A percentile compares a stretch with the other conserved stretches of the same genome.
phyloP scores from a whole-genome alignment of 139 green algal species.

The Pleodorina starrii region DNA sequence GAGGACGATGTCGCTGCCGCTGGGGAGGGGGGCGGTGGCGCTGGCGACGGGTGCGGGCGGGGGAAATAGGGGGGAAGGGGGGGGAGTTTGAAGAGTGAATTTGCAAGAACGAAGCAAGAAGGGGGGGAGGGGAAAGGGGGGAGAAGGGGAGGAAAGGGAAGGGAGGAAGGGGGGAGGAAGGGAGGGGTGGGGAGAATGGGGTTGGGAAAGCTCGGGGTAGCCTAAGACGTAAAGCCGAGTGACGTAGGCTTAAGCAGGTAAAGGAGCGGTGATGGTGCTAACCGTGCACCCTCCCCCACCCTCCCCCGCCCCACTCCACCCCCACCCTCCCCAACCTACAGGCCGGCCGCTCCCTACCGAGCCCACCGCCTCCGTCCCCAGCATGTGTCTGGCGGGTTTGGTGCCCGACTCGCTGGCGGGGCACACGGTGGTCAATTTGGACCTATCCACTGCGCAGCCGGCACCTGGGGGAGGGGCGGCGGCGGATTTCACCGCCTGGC shows the following conservation, averaged over 20 bases:
- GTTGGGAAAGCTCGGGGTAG: too few species aligned
- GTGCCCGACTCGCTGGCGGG: slow-evolving; percentile 44
- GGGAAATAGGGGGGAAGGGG: not conserved
- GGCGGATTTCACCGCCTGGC: slow-evolving; percentile 88
- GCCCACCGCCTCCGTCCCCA: slow-evolving; percentile 60
- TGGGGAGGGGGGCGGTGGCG: slow-evolving; percentile 87
- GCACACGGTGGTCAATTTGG: slow-evolving; percentile 83
- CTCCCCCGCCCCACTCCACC: not conserved
- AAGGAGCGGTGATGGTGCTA: too few species aligned
- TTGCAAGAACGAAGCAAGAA: not conserved
- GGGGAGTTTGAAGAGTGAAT: not conserved
- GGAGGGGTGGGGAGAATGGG: too few species aligned
- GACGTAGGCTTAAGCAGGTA: too few species aligned
- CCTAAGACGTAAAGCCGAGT: too few species aligned
- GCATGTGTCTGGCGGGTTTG: slow-evolving; percentile 80
- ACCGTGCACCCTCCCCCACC: too few species aligned
- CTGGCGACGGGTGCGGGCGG: slow-evolving; percentile 74
- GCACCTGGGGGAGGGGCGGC: slow-evolving; percentile 73
- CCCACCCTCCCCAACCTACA: not conserved
- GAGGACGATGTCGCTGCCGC: slow-evolving; percentile 84
- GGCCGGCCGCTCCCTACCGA: slow-evolving; percentile 82
- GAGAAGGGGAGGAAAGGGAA: not conserved
- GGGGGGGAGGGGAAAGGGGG: not conserved
- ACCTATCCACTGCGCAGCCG: slow-evolving; percentile 70
- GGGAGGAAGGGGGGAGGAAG: too few species aligned